These are phyloP conservation scores for Vishniacozyma victoriae DNA, from an alignment of 768 basidiomycete species.

Conservation along the genomic window DNA sequence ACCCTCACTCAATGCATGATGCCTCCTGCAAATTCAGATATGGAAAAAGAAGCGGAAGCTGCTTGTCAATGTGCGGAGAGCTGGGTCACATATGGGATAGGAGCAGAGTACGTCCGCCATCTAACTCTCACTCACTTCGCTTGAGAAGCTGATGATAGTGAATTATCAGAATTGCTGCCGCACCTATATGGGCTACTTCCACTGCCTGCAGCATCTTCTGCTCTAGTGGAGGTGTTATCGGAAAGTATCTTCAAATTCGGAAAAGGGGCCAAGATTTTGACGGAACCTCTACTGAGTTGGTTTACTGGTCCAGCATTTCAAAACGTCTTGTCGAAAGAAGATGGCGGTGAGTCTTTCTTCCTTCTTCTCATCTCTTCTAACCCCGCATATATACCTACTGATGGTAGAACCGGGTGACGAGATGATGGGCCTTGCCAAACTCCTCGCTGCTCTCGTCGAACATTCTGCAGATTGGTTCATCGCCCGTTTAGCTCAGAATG, in stretches of 20 bases:
- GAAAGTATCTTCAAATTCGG: conserved; percentile 69
- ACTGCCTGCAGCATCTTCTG: conserved; percentile 58
- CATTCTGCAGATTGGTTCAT: conserved; percentile 78
- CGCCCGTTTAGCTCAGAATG: conserved; percentile 54
- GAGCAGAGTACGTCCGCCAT: conserved; percentile 55
- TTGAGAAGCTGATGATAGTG: conserved; percentile 50
- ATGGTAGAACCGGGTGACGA: conserved; percentile 45
- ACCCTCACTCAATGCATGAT: conserved; percentile 60
- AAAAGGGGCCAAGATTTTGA: conserved; percentile 62
- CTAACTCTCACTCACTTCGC: neutral
- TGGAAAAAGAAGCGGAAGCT: conserved; percentile 56
- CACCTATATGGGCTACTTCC: conserved; percentile 61
- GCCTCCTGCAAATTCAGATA: neutral
- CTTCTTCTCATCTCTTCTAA: neutral
- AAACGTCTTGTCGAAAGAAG: conserved; percentile 50
- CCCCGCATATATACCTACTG: neutral
- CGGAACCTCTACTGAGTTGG: conserved; percentile 84
- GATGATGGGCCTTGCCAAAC: conserved; percentile 67
- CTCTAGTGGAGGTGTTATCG: conserved; percentile 70
- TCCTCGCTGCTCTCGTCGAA: conserved; percentile 74
- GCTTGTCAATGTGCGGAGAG: conserved; percentile 75
- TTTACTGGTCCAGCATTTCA: conserved; percentile 54
- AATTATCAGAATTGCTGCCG: conserved; percentile 57
- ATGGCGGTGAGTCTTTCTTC: conserved; percentile 45
- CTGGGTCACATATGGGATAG: conserved; percentile 67